Evolutionary conservation across 768 basidiomycete species (phyloP), one percentile per base, ranked within the genome.

Genomic region (Tylopilus plumbeoviolaceoides): DNA sequence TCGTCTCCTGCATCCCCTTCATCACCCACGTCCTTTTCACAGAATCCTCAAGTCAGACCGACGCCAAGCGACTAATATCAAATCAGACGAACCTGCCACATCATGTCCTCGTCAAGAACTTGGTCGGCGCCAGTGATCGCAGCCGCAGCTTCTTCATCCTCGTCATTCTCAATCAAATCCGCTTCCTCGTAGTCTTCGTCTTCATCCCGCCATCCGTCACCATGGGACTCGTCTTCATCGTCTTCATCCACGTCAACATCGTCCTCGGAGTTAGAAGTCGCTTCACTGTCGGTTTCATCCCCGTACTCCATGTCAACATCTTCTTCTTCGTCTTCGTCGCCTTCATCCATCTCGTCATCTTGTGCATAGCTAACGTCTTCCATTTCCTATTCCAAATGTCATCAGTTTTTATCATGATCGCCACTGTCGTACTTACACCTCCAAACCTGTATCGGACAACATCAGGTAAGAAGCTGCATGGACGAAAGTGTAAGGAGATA

Each of bases 261-360:
- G 27, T 87, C 87, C 20, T 84, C 89, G 0, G 84, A 85, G 44
- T 82, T 80, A 0, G 88, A 90, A 2, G 89, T 90, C 47, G 85
- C 87, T 54, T 89, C 89, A 55, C 87, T 91, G 23, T 85, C 88
- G 0, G 86, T 85, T 53, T 86, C 89, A 18, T 91, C 91, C 6
- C 81, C 90, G 56, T 86, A 89, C 44, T 93, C 92, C 83, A 89
- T 89, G 41, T 91, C 91, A 38, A 89, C 86, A 49, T 93, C 91
- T 51, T 84, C 87, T 3, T 88, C 90, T 17, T 85, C 85, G 15
- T 83, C 87, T 3, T 81, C 90, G n/a, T 82, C 89, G 49, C 84
- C 87, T 11, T 86, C 90, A 44, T 86, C 89, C 79, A 90, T 89
- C 44, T 82, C 87, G 41, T 89, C 89, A 51, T 87, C 87, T 61